A percentile compares a stretch with the other conserved stretches of the same genome.
Conservation (phyloP, 441 rosid species). For the Populus hybrid region DNA sequence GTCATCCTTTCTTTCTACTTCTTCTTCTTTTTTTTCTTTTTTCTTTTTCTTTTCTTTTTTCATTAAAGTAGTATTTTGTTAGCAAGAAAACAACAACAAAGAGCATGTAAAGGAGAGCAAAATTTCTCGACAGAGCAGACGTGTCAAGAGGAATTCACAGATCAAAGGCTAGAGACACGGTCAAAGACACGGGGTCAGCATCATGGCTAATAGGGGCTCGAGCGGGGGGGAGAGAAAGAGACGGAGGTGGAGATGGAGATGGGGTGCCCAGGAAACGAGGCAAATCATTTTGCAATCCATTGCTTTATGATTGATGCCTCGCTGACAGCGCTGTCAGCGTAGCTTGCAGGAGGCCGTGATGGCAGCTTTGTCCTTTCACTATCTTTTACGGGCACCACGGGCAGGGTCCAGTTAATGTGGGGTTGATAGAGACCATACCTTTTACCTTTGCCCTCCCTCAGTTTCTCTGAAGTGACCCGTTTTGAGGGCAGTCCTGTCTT, state of each 20-base stretch:
- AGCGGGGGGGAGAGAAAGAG: background rate
- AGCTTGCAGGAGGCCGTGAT: conserved; percentile 15
- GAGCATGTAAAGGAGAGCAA: conserved; percentile 3
- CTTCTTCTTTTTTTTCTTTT: background rate
- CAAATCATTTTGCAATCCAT: conserved; percentile 59
- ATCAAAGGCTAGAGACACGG: conserved; percentile 22
- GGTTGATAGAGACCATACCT: conserved; percentile 43
- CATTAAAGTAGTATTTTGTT: background rate
- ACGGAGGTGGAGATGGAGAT: background rate
- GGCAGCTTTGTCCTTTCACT: conserved; percentile 36
- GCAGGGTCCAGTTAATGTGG: background rate
- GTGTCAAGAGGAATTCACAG: conserved; percentile 33
- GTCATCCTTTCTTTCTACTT: conserved; percentile 5
- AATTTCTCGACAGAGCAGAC: conserved; percentile 16
- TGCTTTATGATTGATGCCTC: conserved; percentile 68
- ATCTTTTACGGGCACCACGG: conserved; percentile 18
- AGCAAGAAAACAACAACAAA: conserved; percentile 8
- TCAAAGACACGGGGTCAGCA: conserved; percentile 33
- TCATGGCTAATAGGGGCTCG: conserved; percentile 22
- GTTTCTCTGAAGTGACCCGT: conserved; percentile 1
- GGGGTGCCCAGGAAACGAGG: conserved; percentile 19
- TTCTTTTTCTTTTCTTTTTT: background rate
- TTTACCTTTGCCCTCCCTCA: background rate
- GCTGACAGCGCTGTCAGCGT: conserved; percentile 38
- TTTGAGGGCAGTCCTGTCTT: conserved; percentile 36